These are phyloP conservation scores for Zygosaccharomyces gambellarensis DNA, from an alignment of 805 yeast species.

Conservation along the genomic window DNA sequence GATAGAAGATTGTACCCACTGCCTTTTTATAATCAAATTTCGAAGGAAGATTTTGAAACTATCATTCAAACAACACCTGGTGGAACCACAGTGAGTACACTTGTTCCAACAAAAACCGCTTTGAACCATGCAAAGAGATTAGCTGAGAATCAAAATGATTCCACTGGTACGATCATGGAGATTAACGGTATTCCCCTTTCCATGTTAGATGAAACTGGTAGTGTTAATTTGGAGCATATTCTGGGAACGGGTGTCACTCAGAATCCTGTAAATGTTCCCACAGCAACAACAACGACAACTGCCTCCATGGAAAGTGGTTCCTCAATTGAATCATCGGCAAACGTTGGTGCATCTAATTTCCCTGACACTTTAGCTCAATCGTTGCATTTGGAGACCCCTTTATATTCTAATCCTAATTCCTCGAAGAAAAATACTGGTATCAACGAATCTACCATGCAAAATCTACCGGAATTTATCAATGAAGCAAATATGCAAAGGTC, in stretches of 20 bases:
- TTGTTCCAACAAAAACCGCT: constrained; percentile 82
- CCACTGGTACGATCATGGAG: constrained; percentile 39
- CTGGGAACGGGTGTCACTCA: neutral
- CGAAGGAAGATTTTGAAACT: constrained; percentile 82
- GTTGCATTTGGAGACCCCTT: neutral
- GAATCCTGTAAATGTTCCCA: neutral
- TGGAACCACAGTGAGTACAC: constrained; percentile 85
- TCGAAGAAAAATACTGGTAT: neutral
- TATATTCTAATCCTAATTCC: neutral
- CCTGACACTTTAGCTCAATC: constrained; percentile 5
- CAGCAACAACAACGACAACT: neutral
- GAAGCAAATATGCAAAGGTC: constrained; percentile 13
- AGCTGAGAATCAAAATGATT: constrained; percentile 23
- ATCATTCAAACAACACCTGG: constrained; percentile 83
- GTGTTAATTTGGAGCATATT: constrained; percentile 36
- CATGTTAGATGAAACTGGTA: constrained; percentile 78
- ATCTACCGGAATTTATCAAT: constrained; percentile 1
- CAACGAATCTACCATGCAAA: neutral
- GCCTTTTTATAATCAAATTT: constrained; percentile 87
- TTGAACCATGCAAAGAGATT: constrained; percentile 38
- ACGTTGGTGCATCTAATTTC: neutral
- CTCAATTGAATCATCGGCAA: neutral
- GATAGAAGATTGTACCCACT: constrained; percentile 57
- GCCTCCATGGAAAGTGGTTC: neutral
- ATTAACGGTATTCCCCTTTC: constrained; percentile 66